Percentiles rank a stretch among this genome's conserved stretches.
These are phyloP conservation scores for Talinum fruticosum DNA, from an alignment of 148 eudicot genomes.

Conservation along the genomic window DNA sequence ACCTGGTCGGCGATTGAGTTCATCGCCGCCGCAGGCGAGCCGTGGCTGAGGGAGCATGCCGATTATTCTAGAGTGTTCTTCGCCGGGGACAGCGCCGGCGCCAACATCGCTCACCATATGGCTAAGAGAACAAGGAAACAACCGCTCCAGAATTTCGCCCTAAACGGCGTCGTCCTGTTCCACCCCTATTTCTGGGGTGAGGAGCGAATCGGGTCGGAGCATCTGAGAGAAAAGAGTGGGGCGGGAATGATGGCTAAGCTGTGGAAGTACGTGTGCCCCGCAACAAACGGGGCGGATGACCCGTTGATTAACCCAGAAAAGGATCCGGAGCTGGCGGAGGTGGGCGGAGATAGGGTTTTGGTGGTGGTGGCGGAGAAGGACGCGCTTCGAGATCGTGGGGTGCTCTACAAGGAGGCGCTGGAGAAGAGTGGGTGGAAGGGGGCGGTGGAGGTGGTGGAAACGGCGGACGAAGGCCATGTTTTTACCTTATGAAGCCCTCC, in stretches of 20 bases:
- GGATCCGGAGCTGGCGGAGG: constrained; percentile 17
- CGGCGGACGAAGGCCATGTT: constrained; percentile 30
- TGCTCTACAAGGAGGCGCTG: constrained; percentile 24
- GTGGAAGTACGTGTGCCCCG: constrained; percentile 21
- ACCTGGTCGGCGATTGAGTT: constrained; percentile 38
- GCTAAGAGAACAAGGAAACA: constrained; percentile 18
- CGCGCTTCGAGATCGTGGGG: constrained; percentile 25
- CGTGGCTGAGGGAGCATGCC: constrained; percentile 39
- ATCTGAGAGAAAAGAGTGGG: neutral
- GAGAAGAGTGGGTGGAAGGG: constrained; percentile 39
- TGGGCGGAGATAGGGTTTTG: constrained; percentile 31
- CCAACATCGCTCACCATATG: constrained; percentile 32
- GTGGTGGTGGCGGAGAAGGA: constrained; percentile 36
- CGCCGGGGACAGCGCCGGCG: constrained; percentile 69
- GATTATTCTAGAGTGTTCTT: constrained; percentile 34
- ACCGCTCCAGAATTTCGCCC: neutral
- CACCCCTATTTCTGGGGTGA: constrained; percentile 16
- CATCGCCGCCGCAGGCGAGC: constrained; percentile 22
- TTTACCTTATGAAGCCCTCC: constrained; percentile 21
- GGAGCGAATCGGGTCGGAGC: constrained; percentile 10
- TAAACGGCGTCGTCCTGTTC: constrained; percentile 22
- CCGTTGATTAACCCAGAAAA: constrained; percentile 30
- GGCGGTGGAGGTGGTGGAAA: constrained; percentile 27
- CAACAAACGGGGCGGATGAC: constrained; percentile 25
- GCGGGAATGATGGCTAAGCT: neutral